Evolutionary conservation across 2,329 filamentous ascomycete species (phyloP).

Genomic region (Pochonia chlamydosporia): DNA sequence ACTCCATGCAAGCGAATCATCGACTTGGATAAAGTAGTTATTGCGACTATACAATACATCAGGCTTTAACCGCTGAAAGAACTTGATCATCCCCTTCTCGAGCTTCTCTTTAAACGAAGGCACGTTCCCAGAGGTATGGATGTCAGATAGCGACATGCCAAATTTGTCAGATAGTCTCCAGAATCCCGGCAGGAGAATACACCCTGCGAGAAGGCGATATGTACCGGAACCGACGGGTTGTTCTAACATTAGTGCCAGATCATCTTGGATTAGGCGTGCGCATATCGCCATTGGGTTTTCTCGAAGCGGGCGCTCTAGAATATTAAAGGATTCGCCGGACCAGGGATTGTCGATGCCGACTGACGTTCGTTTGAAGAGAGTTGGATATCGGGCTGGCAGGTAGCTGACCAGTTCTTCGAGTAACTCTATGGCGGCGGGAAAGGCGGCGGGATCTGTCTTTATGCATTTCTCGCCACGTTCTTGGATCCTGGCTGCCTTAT

Average conservation of each 20-base stretch:
- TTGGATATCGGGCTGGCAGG: slow-evolving; percentile 69
- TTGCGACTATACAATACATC: slow-evolving; percentile 61
- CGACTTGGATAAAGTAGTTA: slow-evolving; percentile 87
- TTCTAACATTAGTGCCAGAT: slow-evolving; percentile 80
- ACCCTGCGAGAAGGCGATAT: slow-evolving; percentile 74
- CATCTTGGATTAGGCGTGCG: slow-evolving; percentile 71
- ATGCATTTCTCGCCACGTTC: slow-evolving; percentile 65
- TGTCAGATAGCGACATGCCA: slow-evolving; percentile 71
- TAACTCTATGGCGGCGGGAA: slow-evolving; percentile 67
- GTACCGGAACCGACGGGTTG: slow-evolving; percentile 67
- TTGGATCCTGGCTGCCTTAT: slow-evolving; percentile 62
- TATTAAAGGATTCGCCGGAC: slow-evolving; percentile 68
- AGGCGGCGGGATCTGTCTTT: slow-evolving; percentile 62
- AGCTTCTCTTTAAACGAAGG: slow-evolving; percentile 66
- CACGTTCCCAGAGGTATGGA: slow-evolving; percentile 73
- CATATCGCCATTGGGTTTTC: slow-evolving; percentile 77
- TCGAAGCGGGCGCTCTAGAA: slow-evolving; percentile 53
- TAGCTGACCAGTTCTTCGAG: slow-evolving; percentile 68
- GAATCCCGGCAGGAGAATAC: slow-evolving; percentile 73
- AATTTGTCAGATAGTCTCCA: slow-evolving; percentile 79
- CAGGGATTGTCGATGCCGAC: slow-evolving; percentile 65
- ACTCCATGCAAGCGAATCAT: slow-evolving; percentile 72
- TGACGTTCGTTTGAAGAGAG: slow-evolving; percentile 57
- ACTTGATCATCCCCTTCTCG: slow-evolving; percentile 73
- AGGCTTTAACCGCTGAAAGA: slow-evolving; percentile 67